A percentile compares a stretch with the other conserved stretches of the same genome.
These are phyloP conservation scores for Ascochyta koolunga DNA, from an alignment of 2,329 filamentous ascomycete genomes.

Conservation along the genomic window DNA sequence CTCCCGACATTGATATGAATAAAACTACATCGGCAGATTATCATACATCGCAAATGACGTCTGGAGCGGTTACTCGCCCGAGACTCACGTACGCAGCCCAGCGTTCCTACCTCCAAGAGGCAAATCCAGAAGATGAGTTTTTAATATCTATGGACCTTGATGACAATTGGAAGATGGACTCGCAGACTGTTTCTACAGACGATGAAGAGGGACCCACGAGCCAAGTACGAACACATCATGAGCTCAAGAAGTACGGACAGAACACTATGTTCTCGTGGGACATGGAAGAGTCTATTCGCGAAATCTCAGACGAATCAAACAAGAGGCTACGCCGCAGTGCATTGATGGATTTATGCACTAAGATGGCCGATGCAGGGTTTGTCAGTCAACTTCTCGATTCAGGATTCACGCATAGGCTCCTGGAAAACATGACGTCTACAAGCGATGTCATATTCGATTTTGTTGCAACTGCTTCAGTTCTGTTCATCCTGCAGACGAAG, in stretches of 20 bases:
- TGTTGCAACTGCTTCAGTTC: conserved; percentile 66
- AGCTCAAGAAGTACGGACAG: conserved; percentile 64
- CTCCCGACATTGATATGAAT: conserved; percentile 31
- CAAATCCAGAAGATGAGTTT: conserved; percentile 50
- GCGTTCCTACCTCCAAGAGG: conserved; percentile 65
- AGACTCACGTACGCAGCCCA: conserved; percentile 65
- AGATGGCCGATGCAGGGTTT: conserved; percentile 65
- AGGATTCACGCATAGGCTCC: conserved; percentile 71
- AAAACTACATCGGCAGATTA: conserved; percentile 24
- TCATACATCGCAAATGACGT: conserved; percentile 34
- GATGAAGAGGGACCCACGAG: conserved; percentile 50
- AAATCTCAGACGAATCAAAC: conserved; percentile 57
- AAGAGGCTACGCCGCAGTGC: conserved; percentile 57
- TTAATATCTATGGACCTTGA: conserved; percentile 45
- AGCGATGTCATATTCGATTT: conserved; percentile 61
- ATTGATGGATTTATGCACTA: conserved; percentile 61
- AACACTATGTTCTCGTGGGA: conserved; percentile 63
- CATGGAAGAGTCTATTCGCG: conserved; percentile 63
- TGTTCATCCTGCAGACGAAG: conserved; percentile 67
- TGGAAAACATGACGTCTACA: conserved; percentile 61
- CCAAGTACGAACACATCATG: conserved; percentile 64
- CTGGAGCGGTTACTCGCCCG: conserved; percentile 36
- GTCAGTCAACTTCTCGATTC: conserved; percentile 75
- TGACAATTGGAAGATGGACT: conserved; percentile 28
- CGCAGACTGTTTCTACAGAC: conserved; percentile 45